Conservation (phyloP, 2,329 filamentous ascomycete genomes). For the Trichocomaceae sp. region DNA sequence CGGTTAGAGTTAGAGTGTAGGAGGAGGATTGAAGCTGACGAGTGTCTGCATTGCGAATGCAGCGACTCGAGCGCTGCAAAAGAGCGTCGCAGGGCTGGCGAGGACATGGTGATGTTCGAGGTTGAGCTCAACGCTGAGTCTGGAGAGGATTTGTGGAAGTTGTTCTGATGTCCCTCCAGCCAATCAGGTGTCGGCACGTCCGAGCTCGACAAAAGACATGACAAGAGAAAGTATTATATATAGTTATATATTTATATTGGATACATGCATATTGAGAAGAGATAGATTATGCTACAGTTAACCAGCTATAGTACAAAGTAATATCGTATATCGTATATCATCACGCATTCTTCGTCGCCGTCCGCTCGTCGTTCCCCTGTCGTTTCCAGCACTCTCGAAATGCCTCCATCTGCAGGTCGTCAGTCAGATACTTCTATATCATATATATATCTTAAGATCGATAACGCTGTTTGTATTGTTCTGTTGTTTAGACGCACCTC, state of each 20-base stretch:
- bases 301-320: not conserved
- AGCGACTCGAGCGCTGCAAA: conserved; percentile 12
- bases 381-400: conserved; percentile 90
- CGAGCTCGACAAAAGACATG: not conserved
- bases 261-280: too few relatives aligned
- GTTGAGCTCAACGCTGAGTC: not conserved
- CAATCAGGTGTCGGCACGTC: conserved; percentile 6
- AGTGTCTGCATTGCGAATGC: not conserved
- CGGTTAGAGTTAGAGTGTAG: not conserved
- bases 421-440: too few relatives aligned
- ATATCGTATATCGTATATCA: conserved; percentile 9
- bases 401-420: conserved; percentile 64
- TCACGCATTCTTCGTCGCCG: conserved; percentile 63
- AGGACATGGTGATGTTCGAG: conserved; percentile 10
- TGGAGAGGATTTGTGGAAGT: not conserved
- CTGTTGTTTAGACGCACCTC: conserved; percentile 58
- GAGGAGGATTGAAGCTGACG: not conserved
- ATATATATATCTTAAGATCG: too few relatives aligned
- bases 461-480: not conserved
- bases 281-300: not conserved
- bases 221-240: too few relatives aligned
- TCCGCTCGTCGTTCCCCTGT: conserved; percentile 79
- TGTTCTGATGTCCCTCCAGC: too few relatives aligned
- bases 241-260: too few relatives aligned
- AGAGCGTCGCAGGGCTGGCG: conserved; percentile 11